Evolutionary conservation across 2,329 filamentous ascomycete genomes (phyloP).

Genomic region (Neofusicoccum umdonicola): DNA sequence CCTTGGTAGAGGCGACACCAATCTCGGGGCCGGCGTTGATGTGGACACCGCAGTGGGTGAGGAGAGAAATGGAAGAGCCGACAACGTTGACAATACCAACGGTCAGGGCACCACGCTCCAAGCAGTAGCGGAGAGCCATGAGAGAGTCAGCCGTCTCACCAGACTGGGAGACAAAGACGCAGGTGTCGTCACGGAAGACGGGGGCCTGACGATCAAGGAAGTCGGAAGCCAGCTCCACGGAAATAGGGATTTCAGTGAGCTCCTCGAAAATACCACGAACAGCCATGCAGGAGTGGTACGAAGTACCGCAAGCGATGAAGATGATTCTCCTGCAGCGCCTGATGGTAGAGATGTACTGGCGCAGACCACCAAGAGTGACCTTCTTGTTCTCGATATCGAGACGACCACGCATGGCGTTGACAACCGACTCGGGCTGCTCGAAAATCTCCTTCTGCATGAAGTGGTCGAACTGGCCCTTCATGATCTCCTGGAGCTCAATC

Average conservation of each 20-base stretch:
- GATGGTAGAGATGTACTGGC: slow-evolving; percentile 95
- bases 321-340: slow-evolving; percentile 95
- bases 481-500: slow-evolving; percentile 99
- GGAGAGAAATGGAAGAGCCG: slow-evolving; percentile 95
- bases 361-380: slow-evolving; percentile 91
- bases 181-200: slow-evolving; percentile 98
- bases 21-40: slow-evolving; percentile 99
- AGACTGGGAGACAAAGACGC: slow-evolving; percentile 97
- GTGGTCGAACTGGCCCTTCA: slow-evolving; percentile 99
- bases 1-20: slow-evolving; percentile 98
- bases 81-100: slow-evolving; percentile 99
- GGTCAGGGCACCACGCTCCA: slow-evolving; percentile 94
- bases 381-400: slow-evolving; percentile 90
- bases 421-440: slow-evolving; percentile 97
- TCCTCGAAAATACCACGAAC: slow-evolving; percentile 98
- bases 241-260: slow-evolving; percentile 94
- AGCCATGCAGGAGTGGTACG: slow-evolving; percentile 99
- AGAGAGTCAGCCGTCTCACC: slow-evolving; percentile 98
- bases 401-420: slow-evolving; percentile 99
- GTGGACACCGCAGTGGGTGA: slow-evolving; percentile 99
- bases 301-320: slow-evolving; percentile 98
- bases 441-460: slow-evolving; percentile 99
- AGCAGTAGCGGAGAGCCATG: slow-evolving; percentile 94
- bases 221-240: slow-evolving; percentile 94
- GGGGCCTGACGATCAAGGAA: slow-evolving; percentile 96